phyloP scores from a whole-genome alignment of 768 basidiomycete species.

The Mycena belliarum region DNA sequence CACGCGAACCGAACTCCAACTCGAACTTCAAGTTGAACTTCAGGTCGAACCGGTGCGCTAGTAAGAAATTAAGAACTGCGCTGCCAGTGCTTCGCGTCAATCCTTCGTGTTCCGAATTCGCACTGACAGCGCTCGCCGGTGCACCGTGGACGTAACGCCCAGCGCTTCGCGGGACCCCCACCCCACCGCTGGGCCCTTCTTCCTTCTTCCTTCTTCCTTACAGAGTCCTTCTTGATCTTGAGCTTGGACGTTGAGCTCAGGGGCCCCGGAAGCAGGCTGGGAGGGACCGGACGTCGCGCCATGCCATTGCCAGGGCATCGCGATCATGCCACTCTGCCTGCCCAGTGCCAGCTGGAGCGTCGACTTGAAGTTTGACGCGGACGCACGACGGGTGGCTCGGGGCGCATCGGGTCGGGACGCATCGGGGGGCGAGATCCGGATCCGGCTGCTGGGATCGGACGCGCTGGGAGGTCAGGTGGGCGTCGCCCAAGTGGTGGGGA shows the following conservation, averaged over 20 bases:
- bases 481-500: too few species aligned
- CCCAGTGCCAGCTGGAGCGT: too few species aligned
- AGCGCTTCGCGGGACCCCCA: not conserved
- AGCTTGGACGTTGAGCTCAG: too few species aligned
- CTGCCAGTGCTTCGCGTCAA: conserved; percentile 7
- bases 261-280: not conserved
- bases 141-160: not conserved
- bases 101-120: conserved; percentile 4
- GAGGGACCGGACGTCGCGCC: not conserved
- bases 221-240: too few species aligned
- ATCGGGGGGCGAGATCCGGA: not conserved
- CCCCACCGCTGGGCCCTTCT: not conserved
- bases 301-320: not conserved
- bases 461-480: too few species aligned
- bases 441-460: not conserved
- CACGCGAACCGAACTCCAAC: too few species aligned
- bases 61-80: too few species aligned
- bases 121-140: too few species aligned
- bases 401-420: too few species aligned
- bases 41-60: not conserved
- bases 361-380: too few species aligned
- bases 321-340: not conserved
- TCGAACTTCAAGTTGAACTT: not conserved
- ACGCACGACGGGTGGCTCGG: not conserved
- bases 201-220: too few species aligned